Percentiles rank a stretch among this genome's conserved stretches.
These are phyloP conservation scores for Multifurca ochricompacta DNA, from an alignment of 768 basidiomycete species.

Conservation along the genomic window DNA sequence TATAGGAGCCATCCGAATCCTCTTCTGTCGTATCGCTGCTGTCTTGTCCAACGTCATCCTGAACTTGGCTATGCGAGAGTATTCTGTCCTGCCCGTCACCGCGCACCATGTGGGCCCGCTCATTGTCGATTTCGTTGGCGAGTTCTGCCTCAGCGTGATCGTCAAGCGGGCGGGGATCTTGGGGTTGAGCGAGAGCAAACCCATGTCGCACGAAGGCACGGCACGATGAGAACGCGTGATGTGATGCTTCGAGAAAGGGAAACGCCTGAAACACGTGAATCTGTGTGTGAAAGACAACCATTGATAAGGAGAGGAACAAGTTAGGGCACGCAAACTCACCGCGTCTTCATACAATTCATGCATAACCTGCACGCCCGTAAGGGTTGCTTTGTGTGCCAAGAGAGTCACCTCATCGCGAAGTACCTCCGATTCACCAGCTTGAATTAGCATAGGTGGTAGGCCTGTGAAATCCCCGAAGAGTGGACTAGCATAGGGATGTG, in stretches of 20 bases:
- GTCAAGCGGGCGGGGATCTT: slow-evolving; percentile 46
- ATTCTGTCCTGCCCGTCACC: slow-evolving; percentile 62
- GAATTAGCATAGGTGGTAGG: slow-evolving; percentile 85
- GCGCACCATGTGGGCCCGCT: slow-evolving; percentile 56
- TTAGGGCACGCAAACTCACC: slow-evolving; percentile 37
- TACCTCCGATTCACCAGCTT: slow-evolving; percentile 91
- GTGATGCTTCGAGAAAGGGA: slow-evolving; percentile 63
- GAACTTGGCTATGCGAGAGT: slow-evolving; percentile 8
- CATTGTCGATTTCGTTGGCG: slow-evolving; percentile 63
- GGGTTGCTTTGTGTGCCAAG: slow-evolving; percentile 85
- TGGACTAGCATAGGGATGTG: slow-evolving; percentile 94
- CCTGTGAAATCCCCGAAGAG: slow-evolving; percentile 85
- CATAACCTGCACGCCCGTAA: slow-evolving; percentile 77
- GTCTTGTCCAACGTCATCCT: slow-evolving; percentile 9
- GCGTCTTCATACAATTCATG: slow-evolving; percentile 91
- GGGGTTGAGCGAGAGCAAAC: slow-evolving; percentile 46
- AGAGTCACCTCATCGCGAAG: slow-evolving; percentile 91
- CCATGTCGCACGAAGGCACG: slow-evolving; percentile 56
- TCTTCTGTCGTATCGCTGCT: slow-evolving; percentile 13
- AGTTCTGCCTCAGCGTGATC: slow-evolving; percentile 49
- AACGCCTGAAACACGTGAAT: slow-evolving; percentile 90
- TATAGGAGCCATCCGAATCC: slow-evolving; percentile 12
- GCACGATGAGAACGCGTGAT: slow-evolving; percentile 63
- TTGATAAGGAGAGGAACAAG: not conserved
- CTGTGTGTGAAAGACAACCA: slow-evolving; percentile 30